Percentiles rank a stretch among this genome's conserved stretches.
phyloP scores from a whole-genome alignment of 768 basidiomycete species.

The Xerocomellus chrysenteron region DNA sequence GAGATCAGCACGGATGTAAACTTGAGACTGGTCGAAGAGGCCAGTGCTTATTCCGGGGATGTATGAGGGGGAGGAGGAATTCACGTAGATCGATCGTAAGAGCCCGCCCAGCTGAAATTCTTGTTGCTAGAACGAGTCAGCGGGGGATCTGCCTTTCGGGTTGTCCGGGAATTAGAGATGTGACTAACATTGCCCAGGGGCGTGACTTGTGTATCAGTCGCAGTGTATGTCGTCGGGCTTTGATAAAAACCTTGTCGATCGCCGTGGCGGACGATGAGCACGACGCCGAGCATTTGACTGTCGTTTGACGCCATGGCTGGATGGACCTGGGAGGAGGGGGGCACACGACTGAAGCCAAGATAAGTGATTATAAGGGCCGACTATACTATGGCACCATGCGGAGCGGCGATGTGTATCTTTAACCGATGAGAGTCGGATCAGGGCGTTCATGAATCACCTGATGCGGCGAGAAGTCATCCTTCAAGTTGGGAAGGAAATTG shows the following conservation, averaged over 20 bases:
- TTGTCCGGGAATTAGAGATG: not conserved
- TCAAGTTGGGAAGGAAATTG: too few species aligned
- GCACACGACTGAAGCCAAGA: not conserved
- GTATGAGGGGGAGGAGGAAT: conserved; percentile 49
- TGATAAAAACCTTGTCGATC: conserved; percentile 70
- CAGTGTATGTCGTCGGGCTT: conserved; percentile 53
- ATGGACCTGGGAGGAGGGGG: not conserved
- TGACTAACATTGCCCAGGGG: conserved; percentile 62
- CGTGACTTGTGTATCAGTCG: conserved; percentile 58
- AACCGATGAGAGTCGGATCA: not conserved
- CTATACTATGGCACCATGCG: not conserved
- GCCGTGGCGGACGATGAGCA: conserved; percentile 59
- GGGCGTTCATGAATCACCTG: too few species aligned
- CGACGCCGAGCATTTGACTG: conserved; percentile 49
- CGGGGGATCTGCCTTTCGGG: not conserved
- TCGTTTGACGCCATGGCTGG: conserved; percentile 16
- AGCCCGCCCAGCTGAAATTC: conserved; percentile 55
- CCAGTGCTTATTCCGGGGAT: conserved; percentile 42
- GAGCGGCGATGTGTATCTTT: not conserved
- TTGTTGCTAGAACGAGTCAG: conserved; percentile 42
- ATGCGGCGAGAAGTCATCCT: too few species aligned
- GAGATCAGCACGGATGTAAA: conserved; percentile 59
- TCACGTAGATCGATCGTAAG: conserved; percentile 54
- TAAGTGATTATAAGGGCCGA: not conserved
- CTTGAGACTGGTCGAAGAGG: conserved; percentile 39